These are phyloP conservation scores for Pythium brachiatum DNA, from an alignment of 352 stramenopile species.

Conservation along the genomic window DNA sequence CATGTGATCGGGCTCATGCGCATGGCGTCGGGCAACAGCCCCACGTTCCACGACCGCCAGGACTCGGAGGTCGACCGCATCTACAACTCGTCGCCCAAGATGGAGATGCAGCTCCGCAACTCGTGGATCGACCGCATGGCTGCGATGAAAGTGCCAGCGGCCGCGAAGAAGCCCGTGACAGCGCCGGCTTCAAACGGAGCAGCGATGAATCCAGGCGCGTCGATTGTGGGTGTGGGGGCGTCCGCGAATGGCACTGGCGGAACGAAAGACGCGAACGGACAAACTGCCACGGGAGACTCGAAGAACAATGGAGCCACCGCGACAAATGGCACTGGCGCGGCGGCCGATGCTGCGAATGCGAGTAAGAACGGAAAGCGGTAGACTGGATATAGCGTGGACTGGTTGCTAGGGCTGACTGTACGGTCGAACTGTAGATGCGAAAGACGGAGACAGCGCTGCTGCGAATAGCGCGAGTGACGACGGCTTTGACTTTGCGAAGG, in stretches of 20 bases:
- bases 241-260: background rate
- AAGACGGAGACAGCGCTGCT: background rate
- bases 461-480: conserved; percentile 22
- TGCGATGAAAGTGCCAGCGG: conserved; percentile 54
- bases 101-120: conserved; percentile 82
- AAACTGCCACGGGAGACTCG: background rate
- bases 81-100: conserved; percentile 89
- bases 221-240: background rate
- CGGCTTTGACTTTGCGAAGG: conserved; percentile 66
- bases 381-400: background rate
- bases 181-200: conserved; percentile 4
- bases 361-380: conserved; percentile 4
- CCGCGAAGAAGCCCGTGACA: conserved; percentile 53
- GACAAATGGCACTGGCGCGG: conserved; percentile 1
- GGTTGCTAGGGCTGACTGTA: background rate
- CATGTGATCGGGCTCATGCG: conserved; percentile 82
- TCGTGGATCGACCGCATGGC: conserved; percentile 89
- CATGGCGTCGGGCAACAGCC: conserved; percentile 77
- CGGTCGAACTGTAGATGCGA: background rate
- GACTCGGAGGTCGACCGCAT: conserved; percentile 89
- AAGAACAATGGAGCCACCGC: background rate
- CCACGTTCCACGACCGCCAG: conserved; percentile 86
- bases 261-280: conserved; percentile 18
- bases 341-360: conserved; percentile 10
- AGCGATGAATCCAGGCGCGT: background rate